phyloP scores from a whole-genome alignment of 139 green algal genomes.

The Chlamydomonas schloesseri region DNA sequence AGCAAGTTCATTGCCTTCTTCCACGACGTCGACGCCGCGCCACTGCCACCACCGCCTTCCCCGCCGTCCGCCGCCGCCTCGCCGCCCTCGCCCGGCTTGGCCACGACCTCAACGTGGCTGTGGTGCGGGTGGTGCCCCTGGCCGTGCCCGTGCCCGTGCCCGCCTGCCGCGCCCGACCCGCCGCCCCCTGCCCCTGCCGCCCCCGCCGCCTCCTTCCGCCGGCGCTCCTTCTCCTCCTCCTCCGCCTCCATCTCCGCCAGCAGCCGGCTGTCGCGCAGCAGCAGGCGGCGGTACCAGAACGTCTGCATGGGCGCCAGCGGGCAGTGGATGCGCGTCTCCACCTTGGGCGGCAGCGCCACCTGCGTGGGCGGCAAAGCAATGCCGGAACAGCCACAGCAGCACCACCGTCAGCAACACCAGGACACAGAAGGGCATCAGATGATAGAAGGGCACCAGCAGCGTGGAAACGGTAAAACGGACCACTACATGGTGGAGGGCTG shows the following conservation, averaged over 20 bases:
- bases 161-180: neutral
- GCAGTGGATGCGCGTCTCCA: constrained; percentile 81
- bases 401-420: no score
- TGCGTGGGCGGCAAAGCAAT: no score
- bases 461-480: no score
- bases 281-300: constrained; percentile 65
- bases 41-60: neutral
- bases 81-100: constrained; percentile 15
- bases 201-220: neutral
- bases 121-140: no score
- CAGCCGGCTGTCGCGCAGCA: constrained; percentile 59
- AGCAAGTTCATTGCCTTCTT: constrained; percentile 77
- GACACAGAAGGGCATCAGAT: no score
- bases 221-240: neutral
- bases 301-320: constrained; percentile 45
- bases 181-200: neutral
- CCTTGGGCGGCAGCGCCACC: constrained; percentile 63
- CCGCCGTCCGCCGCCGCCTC: neutral
- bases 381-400: no score
- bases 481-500: no score
- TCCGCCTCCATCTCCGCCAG: constrained; percentile 39
- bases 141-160: no score
- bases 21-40: constrained; percentile 46
- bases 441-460: no score
- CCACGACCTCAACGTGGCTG: constrained; percentile 4